These are phyloP conservation scores for Aspergillus felis DNA, from an alignment of 2,329 filamentous ascomycete genomes.

Conservation along the genomic window DNA sequence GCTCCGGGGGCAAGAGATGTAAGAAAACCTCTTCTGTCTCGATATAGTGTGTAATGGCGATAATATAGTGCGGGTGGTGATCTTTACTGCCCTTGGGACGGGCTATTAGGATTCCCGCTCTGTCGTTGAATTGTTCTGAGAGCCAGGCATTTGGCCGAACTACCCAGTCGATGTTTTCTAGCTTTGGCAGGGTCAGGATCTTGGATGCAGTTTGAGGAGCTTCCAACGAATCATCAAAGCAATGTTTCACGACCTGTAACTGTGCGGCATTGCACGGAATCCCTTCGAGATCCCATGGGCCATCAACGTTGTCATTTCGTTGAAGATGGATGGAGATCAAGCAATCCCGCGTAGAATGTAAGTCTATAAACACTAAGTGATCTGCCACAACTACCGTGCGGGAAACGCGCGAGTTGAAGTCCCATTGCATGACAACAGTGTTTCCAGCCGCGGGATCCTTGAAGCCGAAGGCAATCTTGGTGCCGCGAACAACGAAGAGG, in stretches of 20 bases:
- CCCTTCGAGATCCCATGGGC: background rate
- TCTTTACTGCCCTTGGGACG: background rate
- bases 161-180: background rate
- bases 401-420: constrained; percentile 13
- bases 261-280: constrained; percentile 1
- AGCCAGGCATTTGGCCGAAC: background rate
- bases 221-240: background rate
- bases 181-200: background rate
- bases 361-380: constrained; percentile 11
- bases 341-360: constrained; percentile 11
- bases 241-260: constrained; percentile 13
- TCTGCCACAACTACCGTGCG: constrained; percentile 10
- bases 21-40: constrained; percentile 7
- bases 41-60: constrained; percentile 10
- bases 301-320: background rate
- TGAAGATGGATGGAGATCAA: constrained; percentile 17
- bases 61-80: background rate
- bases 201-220: background rate
- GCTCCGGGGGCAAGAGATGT: constrained; percentile 7
- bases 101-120: constrained; percentile 9
- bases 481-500: constrained; percentile 17
- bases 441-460: background rate
- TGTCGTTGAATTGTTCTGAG: constrained; percentile 2
- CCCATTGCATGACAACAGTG: constrained; percentile 19
- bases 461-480: constrained; percentile 20